These are phyloP conservation scores for Phanerochaete carnosa DNA, from an alignment of 768 basidiomycete species.

Conservation along the genomic window DNA sequence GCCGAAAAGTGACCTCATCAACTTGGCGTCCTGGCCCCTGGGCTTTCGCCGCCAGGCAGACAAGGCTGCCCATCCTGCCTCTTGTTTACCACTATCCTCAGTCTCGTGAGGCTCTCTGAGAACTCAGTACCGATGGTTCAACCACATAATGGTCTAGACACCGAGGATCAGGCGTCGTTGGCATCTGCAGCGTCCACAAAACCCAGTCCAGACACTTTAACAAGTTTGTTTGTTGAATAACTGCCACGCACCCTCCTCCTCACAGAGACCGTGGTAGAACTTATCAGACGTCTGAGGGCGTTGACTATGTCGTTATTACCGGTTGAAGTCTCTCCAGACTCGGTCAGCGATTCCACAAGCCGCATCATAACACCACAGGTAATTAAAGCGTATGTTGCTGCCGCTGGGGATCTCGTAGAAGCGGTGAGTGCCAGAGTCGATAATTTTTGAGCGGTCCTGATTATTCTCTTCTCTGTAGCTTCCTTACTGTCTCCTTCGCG, in stretches of 20 bases:
- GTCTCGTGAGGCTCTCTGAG: neutral
- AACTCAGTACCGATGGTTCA: neutral
- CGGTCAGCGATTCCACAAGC: conserved; percentile 73
- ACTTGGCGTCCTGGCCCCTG: neutral
- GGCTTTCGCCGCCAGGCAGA: neutral
- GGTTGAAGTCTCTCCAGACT: conserved; percentile 66
- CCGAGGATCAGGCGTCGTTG: conserved; percentile 43
- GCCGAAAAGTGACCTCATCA: neutral
- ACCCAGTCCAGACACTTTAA: conserved; percentile 68
- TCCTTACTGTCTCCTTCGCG: conserved; percentile 78
- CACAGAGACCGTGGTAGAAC: conserved; percentile 45
- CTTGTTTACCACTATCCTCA: neutral
- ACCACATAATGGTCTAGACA: conserved; percentile 6
- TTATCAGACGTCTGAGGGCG: conserved; percentile 75
- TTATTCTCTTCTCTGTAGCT: conserved; percentile 40
- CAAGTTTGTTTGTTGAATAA: conserved; percentile 49
- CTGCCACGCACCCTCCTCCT: neutral
- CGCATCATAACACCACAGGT: conserved; percentile 81
- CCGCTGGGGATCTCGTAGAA: conserved; percentile 86
- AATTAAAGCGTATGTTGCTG: conserved; percentile 68
- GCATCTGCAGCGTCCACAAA: conserved; percentile 43
- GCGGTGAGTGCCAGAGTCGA: conserved; percentile 48
- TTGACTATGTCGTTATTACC: conserved; percentile 76
- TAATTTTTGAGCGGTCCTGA: neutral
- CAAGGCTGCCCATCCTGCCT: neutral